Conservation (phyloP, 306 rosid species). For the Vicia faba region DNA sequence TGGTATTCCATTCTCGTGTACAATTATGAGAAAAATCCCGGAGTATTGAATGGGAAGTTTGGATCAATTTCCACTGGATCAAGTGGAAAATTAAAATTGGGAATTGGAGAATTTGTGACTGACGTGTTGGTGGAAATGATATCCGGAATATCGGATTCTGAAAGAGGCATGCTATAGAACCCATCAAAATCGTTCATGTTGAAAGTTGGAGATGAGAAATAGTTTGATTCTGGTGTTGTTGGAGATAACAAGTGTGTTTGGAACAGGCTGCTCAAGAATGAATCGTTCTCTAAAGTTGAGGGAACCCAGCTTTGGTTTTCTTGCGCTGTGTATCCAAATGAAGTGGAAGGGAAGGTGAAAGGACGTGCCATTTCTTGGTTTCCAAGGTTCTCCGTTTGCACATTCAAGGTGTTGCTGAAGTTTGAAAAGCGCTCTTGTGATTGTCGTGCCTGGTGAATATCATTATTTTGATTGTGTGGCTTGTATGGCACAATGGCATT, state of each 20-base stretch:
- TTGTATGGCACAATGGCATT: conserved; percentile 48
- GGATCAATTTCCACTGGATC: conserved; percentile 58
- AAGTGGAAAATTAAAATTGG: conserved; percentile 63
- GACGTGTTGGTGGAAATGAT: conserved; percentile 75
- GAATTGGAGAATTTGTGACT: conserved; percentile 67
- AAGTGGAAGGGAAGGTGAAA: conserved; percentile 66
- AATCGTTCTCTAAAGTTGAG: conserved; percentile 41
- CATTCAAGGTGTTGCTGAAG: conserved; percentile 43
- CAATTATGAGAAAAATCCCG: conserved; percentile 57
- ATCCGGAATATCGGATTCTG: conserved; percentile 57
- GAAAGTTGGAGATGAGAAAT: conserved; percentile 45
- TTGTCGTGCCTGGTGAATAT: conserved; percentile 42
- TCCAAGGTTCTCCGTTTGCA: conserved; percentile 42
- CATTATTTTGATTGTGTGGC: conserved; percentile 52
- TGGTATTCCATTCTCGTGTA: conserved; percentile 12
- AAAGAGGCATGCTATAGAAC: conserved; percentile 39
- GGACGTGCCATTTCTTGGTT: conserved; percentile 48
- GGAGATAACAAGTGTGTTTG: conserved; percentile 55
- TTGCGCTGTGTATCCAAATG: conserved; percentile 47
- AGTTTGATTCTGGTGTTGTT: conserved; percentile 48
- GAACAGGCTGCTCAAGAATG: conserved; percentile 51
- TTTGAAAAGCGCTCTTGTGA: conserved; percentile 38
- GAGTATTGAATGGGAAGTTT: conserved; percentile 60
- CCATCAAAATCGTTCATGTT: conserved; percentile 46
- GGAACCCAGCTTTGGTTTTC: conserved; percentile 49